Conservation (phyloP, 768 basidiomycete genomes). For the Gelatoporia subvermispora region DNA sequence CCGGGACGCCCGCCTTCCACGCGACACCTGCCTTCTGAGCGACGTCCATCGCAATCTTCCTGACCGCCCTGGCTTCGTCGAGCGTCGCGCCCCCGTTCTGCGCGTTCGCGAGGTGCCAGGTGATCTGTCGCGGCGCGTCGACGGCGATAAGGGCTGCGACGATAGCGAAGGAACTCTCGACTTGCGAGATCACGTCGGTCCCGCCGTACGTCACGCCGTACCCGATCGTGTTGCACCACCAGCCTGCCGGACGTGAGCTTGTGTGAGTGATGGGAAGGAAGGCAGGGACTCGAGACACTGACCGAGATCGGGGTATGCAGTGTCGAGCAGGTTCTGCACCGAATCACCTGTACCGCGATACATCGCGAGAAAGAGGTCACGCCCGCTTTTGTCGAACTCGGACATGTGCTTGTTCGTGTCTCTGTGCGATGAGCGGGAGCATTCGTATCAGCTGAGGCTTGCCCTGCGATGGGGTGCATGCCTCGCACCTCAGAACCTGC, state of each 20-base stretch:
- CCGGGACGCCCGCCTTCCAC: slow-evolving; percentile 53
- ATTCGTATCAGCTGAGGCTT: background rate
- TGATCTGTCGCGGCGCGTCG: slow-evolving; percentile 58
- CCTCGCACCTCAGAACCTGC: slow-evolving; percentile 38
- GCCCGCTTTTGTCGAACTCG: slow-evolving; percentile 39
- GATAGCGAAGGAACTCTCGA: slow-evolving; percentile 57
- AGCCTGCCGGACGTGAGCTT: slow-evolving; percentile 35
- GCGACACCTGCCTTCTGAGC: slow-evolving; percentile 41
- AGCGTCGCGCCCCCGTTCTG: slow-evolving; percentile 47
- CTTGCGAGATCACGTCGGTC: slow-evolving; percentile 38
- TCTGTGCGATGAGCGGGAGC: slow-evolving; percentile 23
- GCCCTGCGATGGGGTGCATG: background rate
- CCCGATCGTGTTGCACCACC: slow-evolving; percentile 47
- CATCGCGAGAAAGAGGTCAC: slow-evolving; percentile 38
- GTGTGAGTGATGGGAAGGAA: background rate
- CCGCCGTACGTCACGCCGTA: slow-evolving; percentile 56
- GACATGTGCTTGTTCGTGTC: slow-evolving; percentile 36
- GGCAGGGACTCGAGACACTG: slow-evolving; percentile 34
- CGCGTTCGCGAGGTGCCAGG: slow-evolving; percentile 62
- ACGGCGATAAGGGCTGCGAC: slow-evolving; percentile 58
- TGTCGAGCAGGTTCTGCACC: slow-evolving; percentile 43
- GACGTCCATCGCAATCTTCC: slow-evolving; percentile 50
- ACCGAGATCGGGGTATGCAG: slow-evolving; percentile 65
- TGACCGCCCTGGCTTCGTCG: slow-evolving; percentile 49
- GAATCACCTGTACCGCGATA: slow-evolving; percentile 53